Conservation (phyloP, 2,329 filamentous ascomycete species). For the Alternaria arbusti region DNA sequence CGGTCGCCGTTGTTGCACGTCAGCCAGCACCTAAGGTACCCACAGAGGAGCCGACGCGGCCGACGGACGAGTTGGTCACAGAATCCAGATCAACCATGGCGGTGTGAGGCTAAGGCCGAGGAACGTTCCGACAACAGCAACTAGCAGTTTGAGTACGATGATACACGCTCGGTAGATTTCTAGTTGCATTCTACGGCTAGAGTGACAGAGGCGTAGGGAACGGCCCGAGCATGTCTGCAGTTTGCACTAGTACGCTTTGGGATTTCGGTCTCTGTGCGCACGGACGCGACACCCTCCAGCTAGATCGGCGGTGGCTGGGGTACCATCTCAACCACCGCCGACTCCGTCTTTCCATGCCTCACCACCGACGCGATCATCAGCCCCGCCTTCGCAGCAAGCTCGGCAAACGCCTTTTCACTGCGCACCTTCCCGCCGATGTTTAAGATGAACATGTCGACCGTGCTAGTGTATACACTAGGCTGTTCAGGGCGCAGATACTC, state of each 20-base stretch:
- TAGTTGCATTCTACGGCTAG: neutral
- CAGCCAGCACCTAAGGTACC: neutral
- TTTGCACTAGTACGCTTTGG: neutral
- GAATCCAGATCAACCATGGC: neutral
- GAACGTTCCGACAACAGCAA: neutral
- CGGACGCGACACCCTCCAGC: neutral
- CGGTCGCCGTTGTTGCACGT: neutral
- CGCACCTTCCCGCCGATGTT: conserved; percentile 14
- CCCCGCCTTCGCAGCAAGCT: conserved; percentile 11
- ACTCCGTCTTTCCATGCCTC: conserved; percentile 8
- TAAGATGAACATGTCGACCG: conserved; percentile 11
- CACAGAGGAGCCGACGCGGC: neutral
- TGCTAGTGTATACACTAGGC: conserved; percentile 4
- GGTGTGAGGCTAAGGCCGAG: neutral
- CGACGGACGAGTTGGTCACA: neutral
- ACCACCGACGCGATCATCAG: conserved; percentile 7
- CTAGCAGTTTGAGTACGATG: neutral
- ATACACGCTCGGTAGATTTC: neutral
- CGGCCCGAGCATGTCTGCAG: neutral
- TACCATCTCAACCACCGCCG: conserved; percentile 8
- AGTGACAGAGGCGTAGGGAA: neutral
- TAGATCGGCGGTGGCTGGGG: conserved; percentile 1
- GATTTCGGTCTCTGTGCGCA: neutral
- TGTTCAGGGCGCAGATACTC: conserved; percentile 7
- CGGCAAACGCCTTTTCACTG: conserved; percentile 4